Base-by-base conservation (phyloP, 2,329 filamentous ascomycete species). In the Coleophoma crateriformis region DNA sequence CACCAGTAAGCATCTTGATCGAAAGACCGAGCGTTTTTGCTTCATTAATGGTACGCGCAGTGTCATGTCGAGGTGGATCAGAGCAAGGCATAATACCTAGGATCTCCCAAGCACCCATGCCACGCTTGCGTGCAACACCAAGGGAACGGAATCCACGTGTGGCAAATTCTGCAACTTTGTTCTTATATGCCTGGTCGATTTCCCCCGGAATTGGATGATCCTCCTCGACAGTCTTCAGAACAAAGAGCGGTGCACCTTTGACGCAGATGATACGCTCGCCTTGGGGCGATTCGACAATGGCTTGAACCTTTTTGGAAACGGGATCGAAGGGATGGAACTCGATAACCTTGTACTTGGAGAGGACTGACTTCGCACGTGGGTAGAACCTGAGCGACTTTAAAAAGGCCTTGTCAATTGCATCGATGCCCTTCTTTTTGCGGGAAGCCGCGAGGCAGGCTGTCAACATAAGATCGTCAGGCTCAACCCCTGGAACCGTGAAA, bases 1-100 rank as follows among this genome's bases (percentile, higher is more conserved):
- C 90, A 79, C 90, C 90, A 72, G 90, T 95, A 74, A 95, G 81
- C 89, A 95, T 95, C 80, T 95, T 95, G 73, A 95, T 90, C 60
- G 87, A 90, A 54, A 95, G 78, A 77, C 90, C 90, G 51, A 95
- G 82, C 56, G 76, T 79, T 78, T 94, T 92, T 64, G 90, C 90
- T 72, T 95, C 90, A 69, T 88, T 86, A 73, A 95, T 88, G 54
- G 90, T 95, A 69, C 88, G 88, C 63, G 85, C 88, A 61, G 90
- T 95, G 66, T 95, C 90, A 75, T 95, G 84, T 65, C 90, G 88
- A 60, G 90, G 90, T 61, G 90, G 90, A 69, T 95, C 90, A 62
- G 85, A 89, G 79, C 90, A 95, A 65, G 90, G 90, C 88, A 95
- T 92, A 64, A 96, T 95, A 64, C 90, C 90, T 61, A 96, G 84